phyloP scores from a whole-genome alignment of 75 land plant genomes.

The Pinus taeda region DNA sequence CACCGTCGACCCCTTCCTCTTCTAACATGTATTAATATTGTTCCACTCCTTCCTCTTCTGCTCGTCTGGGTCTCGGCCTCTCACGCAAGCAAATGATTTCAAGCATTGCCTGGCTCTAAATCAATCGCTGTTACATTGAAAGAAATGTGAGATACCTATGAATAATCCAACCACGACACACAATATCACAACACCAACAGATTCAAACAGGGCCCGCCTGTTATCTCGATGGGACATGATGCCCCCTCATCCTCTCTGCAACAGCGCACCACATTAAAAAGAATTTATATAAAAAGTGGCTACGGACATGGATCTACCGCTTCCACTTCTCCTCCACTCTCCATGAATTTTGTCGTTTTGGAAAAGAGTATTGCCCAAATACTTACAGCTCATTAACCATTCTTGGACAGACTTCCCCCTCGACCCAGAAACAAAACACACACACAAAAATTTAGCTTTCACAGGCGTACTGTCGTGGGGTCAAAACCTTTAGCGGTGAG shows the following conservation, averaged over 20 bases:
- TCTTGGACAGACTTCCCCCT: background rate
- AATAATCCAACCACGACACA: background rate
- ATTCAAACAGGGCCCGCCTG: conserved; percentile 10
- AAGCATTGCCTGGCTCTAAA: background rate
- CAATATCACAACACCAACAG: background rate
- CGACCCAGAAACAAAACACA: background rate
- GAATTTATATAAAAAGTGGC: background rate
- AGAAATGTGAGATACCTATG: background rate
- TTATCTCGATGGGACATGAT: conserved; percentile 7
- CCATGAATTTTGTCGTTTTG: background rate
- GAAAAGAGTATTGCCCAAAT: background rate
- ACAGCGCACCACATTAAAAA: conserved; percentile 3
- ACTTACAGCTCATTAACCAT: background rate
- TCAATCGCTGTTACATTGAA: background rate
- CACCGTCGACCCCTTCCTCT: background rate
- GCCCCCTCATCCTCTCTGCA: background rate
- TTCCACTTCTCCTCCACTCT: background rate
- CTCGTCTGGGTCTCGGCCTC: background rate
- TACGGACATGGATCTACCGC: background rate
- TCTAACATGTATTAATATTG: background rate
- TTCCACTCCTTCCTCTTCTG: background rate
- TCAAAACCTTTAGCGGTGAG: background rate
- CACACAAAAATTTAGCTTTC: background rate
- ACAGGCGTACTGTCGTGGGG: background rate
- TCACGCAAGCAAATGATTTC: conserved; percentile 1